Evolutionary conservation across 1,139 yeast genomes (phyloP), one percentile per base, ranked within the genome.

Genomic region (Magnusiomyces ingens): DNA sequence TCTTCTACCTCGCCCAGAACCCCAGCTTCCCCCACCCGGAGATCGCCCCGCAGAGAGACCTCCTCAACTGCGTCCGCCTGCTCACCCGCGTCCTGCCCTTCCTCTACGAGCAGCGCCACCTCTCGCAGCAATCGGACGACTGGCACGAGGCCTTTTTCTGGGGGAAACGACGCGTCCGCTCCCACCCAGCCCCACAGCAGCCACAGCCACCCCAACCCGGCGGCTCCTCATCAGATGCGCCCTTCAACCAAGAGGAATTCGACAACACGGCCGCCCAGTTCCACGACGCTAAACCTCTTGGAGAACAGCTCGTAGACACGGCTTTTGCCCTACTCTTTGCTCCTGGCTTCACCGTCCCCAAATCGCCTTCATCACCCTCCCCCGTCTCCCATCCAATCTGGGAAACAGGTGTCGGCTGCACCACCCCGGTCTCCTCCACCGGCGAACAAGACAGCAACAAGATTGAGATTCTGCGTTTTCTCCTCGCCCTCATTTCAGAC

Each of bases 371-470:
- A 22, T 59, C 42, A 18, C 47, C 52, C 19, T 45, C 57, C 5
- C 56, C 57, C 45, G 58, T 58, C 11, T 55, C 55, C 17, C 56
- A 59, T 41, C 49, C 60, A n/a, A 64, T 84, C 1, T 87, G 95
- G 95, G 94, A 86, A 61, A 81, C 87, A 0, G 96, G 96, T 1
- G 75, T 88, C 44, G 94, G 90, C 0, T 66, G 77, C 56, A 65
- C 71, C 8, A 63, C 72, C 1, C 80, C 85, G 0, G 72, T 76
- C 52, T 72, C 80, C 11, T 58, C 68, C 2, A 63, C 67, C 2
- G 61, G 62, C 3, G 73, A 76, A 10, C 63, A 80, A 45, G 94
- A 87, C 58, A 69, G 82, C 32, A 82, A 86, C 65, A 75, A 95
- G 60, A 67, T 82, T 3, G 95, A 87, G 60, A 71, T 87, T 1